A percentile compares a stretch with the other conserved stretches of the same genome.
phyloP scores from a whole-genome alignment of 2,329 filamentous ascomycete species.

The Pseudogymnoascus destructans region DNA sequence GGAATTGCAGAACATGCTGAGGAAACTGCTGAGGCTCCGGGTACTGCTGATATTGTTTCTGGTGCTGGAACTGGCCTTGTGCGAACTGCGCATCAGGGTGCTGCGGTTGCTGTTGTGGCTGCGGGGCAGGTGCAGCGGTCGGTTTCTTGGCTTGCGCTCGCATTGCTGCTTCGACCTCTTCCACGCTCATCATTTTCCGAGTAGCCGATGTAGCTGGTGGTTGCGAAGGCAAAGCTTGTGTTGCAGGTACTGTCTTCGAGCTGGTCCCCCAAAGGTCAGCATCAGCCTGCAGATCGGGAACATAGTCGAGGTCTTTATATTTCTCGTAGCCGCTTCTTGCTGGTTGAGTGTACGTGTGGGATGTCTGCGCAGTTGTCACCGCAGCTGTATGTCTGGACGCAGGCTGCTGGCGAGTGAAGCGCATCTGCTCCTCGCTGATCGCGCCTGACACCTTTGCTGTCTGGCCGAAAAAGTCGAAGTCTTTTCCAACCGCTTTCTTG shows the following conservation, averaged over 20 bases:
- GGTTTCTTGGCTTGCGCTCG: slow-evolving; percentile 50
- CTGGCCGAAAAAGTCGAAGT: slow-evolving; percentile 94
- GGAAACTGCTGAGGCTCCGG: slow-evolving; percentile 20
- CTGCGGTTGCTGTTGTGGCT: slow-evolving; percentile 19
- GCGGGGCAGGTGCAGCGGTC: slow-evolving; percentile 23
- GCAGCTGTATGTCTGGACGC: slow-evolving; percentile 32
- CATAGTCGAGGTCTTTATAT: slow-evolving; percentile 65
- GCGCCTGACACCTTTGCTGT: slow-evolving; percentile 78
- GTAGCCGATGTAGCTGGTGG: slow-evolving; percentile 28
- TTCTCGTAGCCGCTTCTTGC: slow-evolving; percentile 79
- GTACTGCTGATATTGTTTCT: slow-evolving; percentile 16
- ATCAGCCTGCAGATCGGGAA: slow-evolving; percentile 84
- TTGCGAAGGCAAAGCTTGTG: slow-evolving; percentile 17
- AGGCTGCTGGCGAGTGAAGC: slow-evolving; percentile 64
- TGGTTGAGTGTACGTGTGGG: slow-evolving; percentile 40
- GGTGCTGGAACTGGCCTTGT: slow-evolving; percentile 22
- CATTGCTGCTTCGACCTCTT: slow-evolving; percentile 94
- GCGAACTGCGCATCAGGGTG: slow-evolving; percentile 18
- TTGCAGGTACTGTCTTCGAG: slow-evolving; percentile 38
- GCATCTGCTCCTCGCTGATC: slow-evolving; percentile 81
- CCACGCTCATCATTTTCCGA: slow-evolving; percentile 84
- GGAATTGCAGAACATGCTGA: slow-evolving; percentile 22
- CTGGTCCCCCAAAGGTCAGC: slow-evolving; percentile 77
- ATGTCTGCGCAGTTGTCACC: slow-evolving; percentile 28
- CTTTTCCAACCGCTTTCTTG: slow-evolving; percentile 57